A percentile compares a stretch with the other conserved stretches of the same genome.
Evolutionary conservation across 129 eudicot species (phyloP).

Genomic region (Kitagawia praeruptora): DNA sequence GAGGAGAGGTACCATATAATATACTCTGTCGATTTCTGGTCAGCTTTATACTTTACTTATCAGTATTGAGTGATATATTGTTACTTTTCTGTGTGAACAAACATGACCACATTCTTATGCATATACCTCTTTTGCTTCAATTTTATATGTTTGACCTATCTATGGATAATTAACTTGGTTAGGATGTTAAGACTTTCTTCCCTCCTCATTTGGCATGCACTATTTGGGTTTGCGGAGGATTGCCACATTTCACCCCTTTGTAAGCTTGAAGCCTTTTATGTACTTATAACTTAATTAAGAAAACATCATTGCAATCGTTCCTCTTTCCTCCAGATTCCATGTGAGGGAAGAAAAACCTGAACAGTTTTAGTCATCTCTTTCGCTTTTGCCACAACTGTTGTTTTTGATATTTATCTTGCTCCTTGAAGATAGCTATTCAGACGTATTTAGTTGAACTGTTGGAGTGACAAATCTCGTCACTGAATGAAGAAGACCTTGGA

Average conservation of each 20-base stretch:
- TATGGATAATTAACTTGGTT: background rate
- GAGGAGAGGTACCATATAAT: conserved; percentile 62
- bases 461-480: background rate
- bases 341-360: too few species aligned
- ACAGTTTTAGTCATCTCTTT: background rate
- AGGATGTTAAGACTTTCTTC: background rate
- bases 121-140: too few species aligned
- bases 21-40: background rate
- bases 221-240: too few species aligned
- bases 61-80: background rate
- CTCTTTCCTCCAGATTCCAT: background rate
- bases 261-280: background rate
- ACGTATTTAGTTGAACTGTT: background rate
- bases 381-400: too few species aligned
- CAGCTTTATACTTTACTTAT: background rate
- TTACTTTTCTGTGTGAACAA: background rate
- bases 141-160: too few species aligned
- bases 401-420: too few species aligned
- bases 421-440: too few species aligned
- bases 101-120: too few species aligned
- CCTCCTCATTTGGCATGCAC: conserved; percentile 1
- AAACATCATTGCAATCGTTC: background rate
- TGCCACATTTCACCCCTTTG: background rate
- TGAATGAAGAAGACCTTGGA: background rate
- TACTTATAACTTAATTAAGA: background rate